A percentile compares a stretch with the other conserved stretches of the same genome.
These are phyloP conservation scores for Alternaria infectoria DNA, from an alignment of 2,329 filamentous ascomycete species.

Conservation along the genomic window DNA sequence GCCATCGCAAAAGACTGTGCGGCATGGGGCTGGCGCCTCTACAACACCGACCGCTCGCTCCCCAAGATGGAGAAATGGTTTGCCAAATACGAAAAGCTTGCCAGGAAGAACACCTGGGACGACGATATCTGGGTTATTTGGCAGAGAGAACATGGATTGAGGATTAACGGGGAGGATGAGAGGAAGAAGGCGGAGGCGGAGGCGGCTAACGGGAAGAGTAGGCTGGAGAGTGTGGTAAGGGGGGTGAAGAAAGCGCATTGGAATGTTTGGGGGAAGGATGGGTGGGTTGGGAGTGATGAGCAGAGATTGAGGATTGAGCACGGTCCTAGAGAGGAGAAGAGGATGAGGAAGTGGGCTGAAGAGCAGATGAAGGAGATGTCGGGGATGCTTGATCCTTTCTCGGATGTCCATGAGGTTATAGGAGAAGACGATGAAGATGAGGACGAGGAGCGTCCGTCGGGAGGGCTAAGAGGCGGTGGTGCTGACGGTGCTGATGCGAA, in stretches of 20 bases:
- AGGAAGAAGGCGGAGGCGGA: background rate
- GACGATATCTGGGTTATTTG: constrained; percentile 8
- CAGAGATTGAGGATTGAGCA: background rate
- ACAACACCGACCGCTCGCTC: background rate
- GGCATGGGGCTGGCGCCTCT: constrained; percentile 6
- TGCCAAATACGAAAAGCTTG: background rate
- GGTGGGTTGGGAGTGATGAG: background rate
- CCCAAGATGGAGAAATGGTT: background rate
- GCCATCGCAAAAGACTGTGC: constrained; percentile 1
- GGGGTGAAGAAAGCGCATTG: background rate
- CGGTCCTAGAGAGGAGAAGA: background rate
- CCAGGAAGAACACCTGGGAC: background rate
- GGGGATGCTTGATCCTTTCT: background rate
- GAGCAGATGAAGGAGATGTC: background rate
- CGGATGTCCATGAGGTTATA: background rate
- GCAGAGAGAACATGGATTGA: constrained; percentile 4
- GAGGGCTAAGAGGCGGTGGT: background rate
- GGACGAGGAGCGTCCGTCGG: background rate
- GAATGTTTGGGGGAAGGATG: background rate
- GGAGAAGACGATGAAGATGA: background rate
- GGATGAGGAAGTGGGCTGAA: background rate
- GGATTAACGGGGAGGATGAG: background rate
- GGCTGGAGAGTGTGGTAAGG: background rate
- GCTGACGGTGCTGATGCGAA: background rate
- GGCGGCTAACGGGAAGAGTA: background rate